Evolutionary conservation across 2,329 filamentous ascomycete genomes (phyloP).

Genomic region (Verticillium tricorpus): DNA sequence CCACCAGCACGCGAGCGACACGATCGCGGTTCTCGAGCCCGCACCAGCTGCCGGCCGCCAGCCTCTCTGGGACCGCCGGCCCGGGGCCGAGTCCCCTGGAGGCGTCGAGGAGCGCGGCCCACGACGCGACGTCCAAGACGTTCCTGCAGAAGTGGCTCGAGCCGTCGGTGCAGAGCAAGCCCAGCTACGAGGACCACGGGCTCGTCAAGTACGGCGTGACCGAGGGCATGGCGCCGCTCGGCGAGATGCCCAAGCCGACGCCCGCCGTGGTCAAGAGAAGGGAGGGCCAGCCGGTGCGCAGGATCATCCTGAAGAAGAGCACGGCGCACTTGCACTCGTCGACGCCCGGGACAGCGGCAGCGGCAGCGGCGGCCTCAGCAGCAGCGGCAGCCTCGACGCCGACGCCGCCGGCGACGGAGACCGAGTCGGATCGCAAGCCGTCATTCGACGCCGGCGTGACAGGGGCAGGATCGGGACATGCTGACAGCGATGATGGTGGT

Average conservation of each 20-base stretch:
- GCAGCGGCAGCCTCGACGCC: conserved; percentile 1
- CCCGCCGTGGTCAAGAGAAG: conserved; percentile 29
- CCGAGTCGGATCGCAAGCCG: background rate
- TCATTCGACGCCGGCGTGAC: background rate
- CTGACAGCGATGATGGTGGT: background rate
- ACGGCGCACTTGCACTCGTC: conserved; percentile 16
- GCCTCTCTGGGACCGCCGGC: conserved; percentile 21
- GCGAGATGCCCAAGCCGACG: conserved; percentile 62
- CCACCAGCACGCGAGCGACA: conserved; percentile 42
- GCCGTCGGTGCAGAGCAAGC: conserved; percentile 51
- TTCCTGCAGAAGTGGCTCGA: conserved; percentile 57
- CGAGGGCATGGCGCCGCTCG: conserved; percentile 79
- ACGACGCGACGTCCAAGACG: conserved; percentile 33
- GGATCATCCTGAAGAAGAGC: conserved; percentile 39
- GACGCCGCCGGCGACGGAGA: background rate
- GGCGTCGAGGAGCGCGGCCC: conserved; percentile 27
- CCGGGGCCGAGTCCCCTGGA: conserved; percentile 20
- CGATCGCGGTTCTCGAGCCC: conserved; percentile 57
- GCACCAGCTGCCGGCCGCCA: conserved; percentile 26
- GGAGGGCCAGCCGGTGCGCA: conserved; percentile 27
- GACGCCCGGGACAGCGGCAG: conserved; percentile 12
- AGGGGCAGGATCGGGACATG: background rate
- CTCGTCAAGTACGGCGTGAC: conserved; percentile 71
- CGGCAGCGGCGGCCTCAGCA: conserved; percentile 3
- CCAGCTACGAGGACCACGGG: conserved; percentile 76